Evolutionary conservation across 2,329 filamentous ascomycete species (phyloP), one percentile per base, ranked within the genome.

Genomic region (Pseudogymnoascus sp.): DNA sequence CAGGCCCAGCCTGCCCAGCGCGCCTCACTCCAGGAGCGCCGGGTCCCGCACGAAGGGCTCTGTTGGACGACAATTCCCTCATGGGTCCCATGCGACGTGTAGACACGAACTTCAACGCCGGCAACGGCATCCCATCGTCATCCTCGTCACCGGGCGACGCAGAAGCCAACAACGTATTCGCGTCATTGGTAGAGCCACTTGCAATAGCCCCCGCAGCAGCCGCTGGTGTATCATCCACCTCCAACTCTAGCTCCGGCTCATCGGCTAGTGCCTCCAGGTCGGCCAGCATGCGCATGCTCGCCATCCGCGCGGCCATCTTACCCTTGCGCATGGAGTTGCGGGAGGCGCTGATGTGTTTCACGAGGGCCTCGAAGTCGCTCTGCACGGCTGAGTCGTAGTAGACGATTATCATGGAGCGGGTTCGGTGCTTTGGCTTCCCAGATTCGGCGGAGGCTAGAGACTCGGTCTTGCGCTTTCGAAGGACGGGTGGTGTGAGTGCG

Each of bases 341-440:
- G 60, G 89, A 90, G 1, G 85, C 84, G 4, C 90, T 91, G 37
- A 97, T 87, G 63, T 89, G 88, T 66, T 91, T 88, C 63, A 96
- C 92, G 60, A 96, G 78, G 63, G 88, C 82, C 70, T 96, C 92
- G 67, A 97, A 91, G 40, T 88, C 86, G 60, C 85, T 85, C 72
- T 97, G 92, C 3, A 96, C 88, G 66, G 91, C 88, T 68, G 89
- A 90, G 72, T 97, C 93, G 73, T 97, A 97, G 75, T 91, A 93
- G n/a, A 97, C 89, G 42, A 95, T 87, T 56, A 93, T 88, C 81
- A 91, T 89, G 64, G 82, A 87, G 67, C 88, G 84, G 3, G 86
- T 86, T 62, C 89, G 86, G 72, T 88, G 89, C 66, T 73, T 73
- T 7, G 71, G 68, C 21, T 37, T 37, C 17, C 65, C n/a, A 1